A percentile compares a stretch with the other conserved stretches of the same genome.
Conservation (phyloP, 768 basidiomycete species). For the Baorangia bicolor region DNA sequence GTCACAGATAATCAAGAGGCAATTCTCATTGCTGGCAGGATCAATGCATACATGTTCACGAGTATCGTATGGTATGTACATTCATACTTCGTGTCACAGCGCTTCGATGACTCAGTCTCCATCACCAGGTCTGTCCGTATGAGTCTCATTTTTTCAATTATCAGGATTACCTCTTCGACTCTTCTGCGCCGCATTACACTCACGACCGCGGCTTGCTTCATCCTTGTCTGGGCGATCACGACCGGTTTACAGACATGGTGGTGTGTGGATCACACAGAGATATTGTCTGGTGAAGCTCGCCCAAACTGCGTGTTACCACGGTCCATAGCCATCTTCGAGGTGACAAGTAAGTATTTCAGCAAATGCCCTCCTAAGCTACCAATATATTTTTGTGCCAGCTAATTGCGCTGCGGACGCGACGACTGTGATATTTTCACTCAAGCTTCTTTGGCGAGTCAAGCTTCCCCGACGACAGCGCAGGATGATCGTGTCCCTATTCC, state of each 20-base stretch:
- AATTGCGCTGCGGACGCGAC: slow-evolving; percentile 2
- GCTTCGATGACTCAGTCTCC: neutral
- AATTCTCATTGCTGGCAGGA: neutral
- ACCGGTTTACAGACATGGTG: slow-evolving; percentile 9
- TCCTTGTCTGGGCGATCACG: slow-evolving; percentile 1
- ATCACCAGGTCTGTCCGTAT: slow-evolving; percentile 19
- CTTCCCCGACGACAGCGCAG: slow-evolving; percentile 15
- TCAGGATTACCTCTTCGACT: slow-evolving; percentile 3
- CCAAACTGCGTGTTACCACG: neutral
- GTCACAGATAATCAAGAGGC: neutral
- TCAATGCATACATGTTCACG: slow-evolving; percentile 11
- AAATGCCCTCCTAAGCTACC: no score
- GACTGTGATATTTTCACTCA: neutral
- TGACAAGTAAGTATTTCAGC: neutral
- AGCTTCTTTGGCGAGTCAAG: slow-evolving; percentile 15
- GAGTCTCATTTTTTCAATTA: slow-evolving; percentile 14
- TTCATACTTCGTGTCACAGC: neutral
- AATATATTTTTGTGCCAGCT: neutral
- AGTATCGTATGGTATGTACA: slow-evolving; percentile 10
- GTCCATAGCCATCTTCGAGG: slow-evolving; percentile 4
- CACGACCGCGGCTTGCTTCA: neutral
- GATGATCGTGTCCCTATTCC: slow-evolving; percentile 18
- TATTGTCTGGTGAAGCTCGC: neutral
- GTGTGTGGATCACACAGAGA: neutral
- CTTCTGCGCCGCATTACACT: neutral